Conservation (phyloP, 441 rosid genomes). For the Populus tomentosa region DNA sequence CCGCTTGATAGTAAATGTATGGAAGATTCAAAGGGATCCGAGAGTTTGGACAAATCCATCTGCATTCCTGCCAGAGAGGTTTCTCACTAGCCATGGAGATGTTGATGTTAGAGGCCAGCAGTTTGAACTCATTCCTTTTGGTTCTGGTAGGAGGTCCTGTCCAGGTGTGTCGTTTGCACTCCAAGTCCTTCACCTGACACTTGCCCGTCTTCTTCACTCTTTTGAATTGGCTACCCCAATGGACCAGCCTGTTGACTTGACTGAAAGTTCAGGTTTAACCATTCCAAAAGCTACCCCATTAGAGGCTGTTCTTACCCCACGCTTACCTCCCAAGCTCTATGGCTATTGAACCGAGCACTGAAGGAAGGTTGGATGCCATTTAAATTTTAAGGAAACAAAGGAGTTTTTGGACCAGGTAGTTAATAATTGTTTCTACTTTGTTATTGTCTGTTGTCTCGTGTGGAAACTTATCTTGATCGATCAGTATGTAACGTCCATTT, state of each 20-base stretch:
- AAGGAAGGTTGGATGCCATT: no score
- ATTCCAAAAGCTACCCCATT: slow-evolving; percentile 33
- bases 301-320: slow-evolving; percentile 30
- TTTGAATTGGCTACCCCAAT: slow-evolving; percentile 24
- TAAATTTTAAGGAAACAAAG: no score
- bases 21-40: slow-evolving; percentile 54
- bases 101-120: slow-evolving; percentile 26
- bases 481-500: neutral
- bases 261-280: slow-evolving; percentile 28
- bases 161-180: slow-evolving; percentile 30
- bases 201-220: slow-evolving; percentile 33
- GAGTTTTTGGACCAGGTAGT: neutral
- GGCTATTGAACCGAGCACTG: slow-evolving; percentile 9
- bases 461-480: neutral
- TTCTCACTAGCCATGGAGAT: slow-evolving; percentile 24
- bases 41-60: slow-evolving; percentile 34
- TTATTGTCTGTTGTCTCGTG: no score
- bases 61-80: slow-evolving; percentile 39
- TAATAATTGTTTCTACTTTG: no score
- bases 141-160: slow-evolving; percentile 38
- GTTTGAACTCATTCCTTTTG: slow-evolving; percentile 34
- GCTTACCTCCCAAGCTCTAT: slow-evolving; percentile 27
- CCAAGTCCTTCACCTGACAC: slow-evolving; percentile 25
- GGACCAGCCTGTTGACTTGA: slow-evolving; percentile 34
- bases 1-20: slow-evolving; percentile 44